phyloP scores from a whole-genome alignment of 352 stramenopile species.

The Globisporangium sylvaticum region DNA sequence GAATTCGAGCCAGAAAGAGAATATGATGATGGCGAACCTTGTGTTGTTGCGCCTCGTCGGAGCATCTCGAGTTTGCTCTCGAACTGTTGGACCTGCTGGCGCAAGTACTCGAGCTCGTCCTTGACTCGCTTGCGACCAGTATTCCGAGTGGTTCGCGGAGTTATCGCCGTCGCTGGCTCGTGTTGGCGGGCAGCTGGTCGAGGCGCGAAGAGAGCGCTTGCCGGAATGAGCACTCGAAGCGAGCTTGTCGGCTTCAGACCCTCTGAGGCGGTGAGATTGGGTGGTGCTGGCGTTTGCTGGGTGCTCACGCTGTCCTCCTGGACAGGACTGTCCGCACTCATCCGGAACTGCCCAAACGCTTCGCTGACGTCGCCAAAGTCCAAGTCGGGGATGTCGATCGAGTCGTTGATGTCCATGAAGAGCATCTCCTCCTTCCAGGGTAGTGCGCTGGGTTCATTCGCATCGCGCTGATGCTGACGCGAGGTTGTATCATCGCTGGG shows the following conservation, averaged over 20 bases:
- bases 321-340: neutral
- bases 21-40: neutral
- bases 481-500: neutral
- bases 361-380: conserved; percentile 6
- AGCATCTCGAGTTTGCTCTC: conserved; percentile 1
- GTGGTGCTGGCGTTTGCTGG: neutral
- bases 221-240: conserved; percentile 10
- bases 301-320: neutral
- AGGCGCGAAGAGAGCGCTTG: neutral
- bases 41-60: neutral
- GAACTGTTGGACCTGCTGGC: neutral
- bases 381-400: conserved; percentile 14
- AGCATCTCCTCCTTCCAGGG: conserved; percentile 6
- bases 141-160: neutral
- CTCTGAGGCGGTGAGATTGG: neutral
- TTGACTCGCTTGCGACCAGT: neutral
- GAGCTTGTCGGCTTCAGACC: neutral
- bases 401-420: conserved; percentile 8
- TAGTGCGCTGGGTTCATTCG: neutral
- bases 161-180: neutral
- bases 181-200: neutral
- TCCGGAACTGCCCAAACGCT: neutral
- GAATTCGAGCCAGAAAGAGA: neutral
- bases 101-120: neutral
- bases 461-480: neutral